Conservation (phyloP, 2,329 filamentous ascomycete genomes). For the Alternaria tenuissima region DNA sequence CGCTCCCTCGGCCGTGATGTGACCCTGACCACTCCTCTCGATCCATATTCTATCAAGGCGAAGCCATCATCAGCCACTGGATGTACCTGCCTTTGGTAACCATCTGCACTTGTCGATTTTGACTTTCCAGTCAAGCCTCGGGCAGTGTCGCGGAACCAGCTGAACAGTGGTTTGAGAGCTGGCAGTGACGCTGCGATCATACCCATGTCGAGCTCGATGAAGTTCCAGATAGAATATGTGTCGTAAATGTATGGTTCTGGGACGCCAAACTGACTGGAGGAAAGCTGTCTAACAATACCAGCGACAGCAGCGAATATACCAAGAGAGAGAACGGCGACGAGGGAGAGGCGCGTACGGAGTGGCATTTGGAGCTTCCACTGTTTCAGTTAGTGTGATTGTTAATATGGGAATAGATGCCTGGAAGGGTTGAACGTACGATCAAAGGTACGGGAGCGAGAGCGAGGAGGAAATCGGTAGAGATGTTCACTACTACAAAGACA, state of each 20-base stretch:
- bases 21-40: neutral
- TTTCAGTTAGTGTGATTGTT: neutral
- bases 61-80: neutral
- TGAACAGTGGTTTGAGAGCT: constrained; percentile 46
- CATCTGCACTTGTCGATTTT: neutral
- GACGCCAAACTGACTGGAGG: constrained; percentile 49
- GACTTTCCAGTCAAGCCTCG: constrained; percentile 1
- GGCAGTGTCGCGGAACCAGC: constrained; percentile 36
- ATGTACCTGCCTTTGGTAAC: neutral
- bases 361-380: constrained; percentile 54
- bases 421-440: constrained; percentile 27
- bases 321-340: constrained; percentile 48
- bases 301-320: constrained; percentile 55
- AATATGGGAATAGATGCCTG: neutral
- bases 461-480: constrained; percentile 53
- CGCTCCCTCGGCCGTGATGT: neutral
- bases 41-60: neutral
- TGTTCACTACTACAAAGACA: constrained; percentile 44
- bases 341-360: constrained; percentile 52
- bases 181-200: constrained; percentile 56
- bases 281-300: constrained; percentile 54
- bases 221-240: constrained; percentile 57
- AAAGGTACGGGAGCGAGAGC: constrained; percentile 55
- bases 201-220: constrained; percentile 56
- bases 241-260: constrained; percentile 50